Evolutionary conservation across 208 protist species (phyloP).

Genomic region (Naegleria lovaniensis): DNA sequence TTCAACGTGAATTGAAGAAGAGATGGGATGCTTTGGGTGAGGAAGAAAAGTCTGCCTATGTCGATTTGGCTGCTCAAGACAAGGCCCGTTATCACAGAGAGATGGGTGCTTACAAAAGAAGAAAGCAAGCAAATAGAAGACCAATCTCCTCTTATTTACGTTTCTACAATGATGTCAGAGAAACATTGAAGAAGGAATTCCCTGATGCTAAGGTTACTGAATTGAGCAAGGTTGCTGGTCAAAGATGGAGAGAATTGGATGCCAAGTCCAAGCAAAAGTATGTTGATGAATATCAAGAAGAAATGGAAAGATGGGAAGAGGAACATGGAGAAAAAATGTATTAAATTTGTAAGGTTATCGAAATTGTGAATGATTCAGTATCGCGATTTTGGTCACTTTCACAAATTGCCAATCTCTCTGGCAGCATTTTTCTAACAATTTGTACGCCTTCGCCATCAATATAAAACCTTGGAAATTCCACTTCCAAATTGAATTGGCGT

Average conservation of each 20-base stretch:
- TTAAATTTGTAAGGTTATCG: too few relatives aligned
- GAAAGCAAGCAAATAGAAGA: background rate
- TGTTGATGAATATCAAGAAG: background rate
- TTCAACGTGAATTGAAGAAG: background rate
- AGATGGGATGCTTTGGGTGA: background rate
- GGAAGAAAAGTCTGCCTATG: background rate
- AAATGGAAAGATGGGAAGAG: background rate
- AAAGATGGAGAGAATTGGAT: background rate
- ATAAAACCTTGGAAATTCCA: too few relatives aligned
- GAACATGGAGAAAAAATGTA: background rate
- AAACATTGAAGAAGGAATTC: background rate
- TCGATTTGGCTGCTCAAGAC: background rate
- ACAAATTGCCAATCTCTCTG: too few relatives aligned
- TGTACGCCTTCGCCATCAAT: too few relatives aligned
- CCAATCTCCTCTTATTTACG: background rate
- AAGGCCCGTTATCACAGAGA: background rate
- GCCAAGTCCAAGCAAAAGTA: background rate
- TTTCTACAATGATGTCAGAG: background rate
- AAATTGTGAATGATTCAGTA: too few relatives aligned
- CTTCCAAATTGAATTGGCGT: too few relatives aligned
- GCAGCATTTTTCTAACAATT: too few relatives aligned
- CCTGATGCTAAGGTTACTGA: background rate
- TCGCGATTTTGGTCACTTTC: too few relatives aligned
- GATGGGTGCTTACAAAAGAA: background rate
- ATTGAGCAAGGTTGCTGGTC: background rate